Base-by-base conservation (phyloP, 768 basidiomycete genomes). In the Naganishia randhawae region DNA sequence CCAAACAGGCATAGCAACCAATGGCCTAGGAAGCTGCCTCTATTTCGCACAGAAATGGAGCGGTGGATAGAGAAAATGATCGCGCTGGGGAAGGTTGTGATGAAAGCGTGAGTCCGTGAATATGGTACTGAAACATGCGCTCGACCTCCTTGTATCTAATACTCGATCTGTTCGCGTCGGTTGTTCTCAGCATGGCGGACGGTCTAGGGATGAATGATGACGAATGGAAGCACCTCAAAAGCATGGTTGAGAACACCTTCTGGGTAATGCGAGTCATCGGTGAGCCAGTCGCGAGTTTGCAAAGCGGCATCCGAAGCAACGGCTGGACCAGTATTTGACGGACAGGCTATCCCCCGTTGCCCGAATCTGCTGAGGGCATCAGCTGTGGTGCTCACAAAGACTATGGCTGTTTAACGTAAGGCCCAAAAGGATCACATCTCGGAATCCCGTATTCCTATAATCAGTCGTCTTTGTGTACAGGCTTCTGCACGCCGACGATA, bases 341-440 rank as follows among this genome's bases (percentile, higher is more conserved):
- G 25, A 10, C 48, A 75, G 74, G 91, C 3, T 96, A 96, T 75
- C 93, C 93, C 2, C 90, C 90, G 0, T 84, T 96, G 25, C 90
- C 92, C 0, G 81, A 85, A 33, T 85, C 87, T 53, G 84, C 90
- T 63, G 87, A 91, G 39, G 92, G 92, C 2, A 85, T 89, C 75
- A 92, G 90, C 17, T 95, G 92, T 73, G 92, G 92, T 31, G 89
- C 89, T 29, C 92, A 96, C 81, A 92, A 88, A 66, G 71, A 95
- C 77, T 96, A 95, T 73, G 93, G 93, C 29, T 93, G 91, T 80
- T 78, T 91, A 71, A 94, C 92, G 87, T 91, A 79, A 74, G 85
- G 73, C 32, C 42, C 6, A 37, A 25, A n/a, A n/a, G 48, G 45
- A 13, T 39, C 54, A 48, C 57, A 22, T 29, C 13, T 35, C 54